Conservation (phyloP, 1,284 basidiomycete species). For the Wallemia hederae region DNA sequence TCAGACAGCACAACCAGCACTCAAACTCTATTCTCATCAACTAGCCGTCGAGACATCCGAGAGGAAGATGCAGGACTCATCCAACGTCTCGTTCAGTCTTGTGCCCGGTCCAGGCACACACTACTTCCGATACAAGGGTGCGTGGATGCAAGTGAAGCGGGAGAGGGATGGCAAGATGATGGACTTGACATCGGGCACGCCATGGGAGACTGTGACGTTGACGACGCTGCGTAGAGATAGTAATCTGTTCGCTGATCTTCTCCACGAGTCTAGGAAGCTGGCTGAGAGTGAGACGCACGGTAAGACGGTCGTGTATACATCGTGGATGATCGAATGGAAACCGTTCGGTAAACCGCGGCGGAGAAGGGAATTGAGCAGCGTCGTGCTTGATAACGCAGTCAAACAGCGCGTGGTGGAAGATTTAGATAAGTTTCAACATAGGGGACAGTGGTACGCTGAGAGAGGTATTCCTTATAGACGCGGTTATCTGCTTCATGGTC, state of each 20-base stretch:
- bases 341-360: constrained; percentile 77
- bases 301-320: constrained; percentile 82
- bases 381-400: constrained; percentile 58
- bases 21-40: constrained; percentile 34
- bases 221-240: constrained; percentile 73
- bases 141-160: constrained; percentile 89
- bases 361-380: constrained; percentile 62
- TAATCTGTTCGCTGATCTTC: constrained; percentile 42
- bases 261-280: constrained; percentile 62
- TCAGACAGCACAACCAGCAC: not conserved
- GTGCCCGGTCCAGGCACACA: constrained; percentile 89
- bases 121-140: constrained; percentile 61
- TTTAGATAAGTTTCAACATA: constrained; percentile 45
- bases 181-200: constrained; percentile 64
- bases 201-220: constrained; percentile 91
- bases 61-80: constrained; percentile 64
- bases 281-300: constrained; percentile 67
- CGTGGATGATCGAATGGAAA: constrained; percentile 87
- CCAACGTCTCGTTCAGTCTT: constrained; percentile 59
- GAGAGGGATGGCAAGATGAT: constrained; percentile 77
- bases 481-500: constrained; percentile 81
- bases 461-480: constrained; percentile 91
- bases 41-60: constrained; percentile 77
- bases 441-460: constrained; percentile 85
- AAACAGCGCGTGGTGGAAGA: constrained; percentile 53